Evolutionary conservation across 805 yeast genomes (phyloP).

Genomic region (Saccharomycopsis amapae): DNA sequence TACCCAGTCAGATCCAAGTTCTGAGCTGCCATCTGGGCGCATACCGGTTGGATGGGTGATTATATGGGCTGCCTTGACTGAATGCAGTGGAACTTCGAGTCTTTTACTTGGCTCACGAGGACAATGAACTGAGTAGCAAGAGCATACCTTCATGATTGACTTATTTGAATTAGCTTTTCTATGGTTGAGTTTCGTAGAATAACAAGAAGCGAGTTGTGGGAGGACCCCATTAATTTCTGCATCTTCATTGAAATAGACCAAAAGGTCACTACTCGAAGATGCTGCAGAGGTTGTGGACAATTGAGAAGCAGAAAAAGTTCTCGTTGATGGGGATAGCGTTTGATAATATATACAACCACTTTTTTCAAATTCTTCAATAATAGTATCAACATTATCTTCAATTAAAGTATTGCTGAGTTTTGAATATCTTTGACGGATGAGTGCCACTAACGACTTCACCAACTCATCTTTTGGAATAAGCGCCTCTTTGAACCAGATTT

Average conservation of each 20-base stretch:
- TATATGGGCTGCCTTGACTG: constrained; percentile 32
- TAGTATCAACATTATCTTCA: constrained; percentile 44
- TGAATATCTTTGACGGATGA: constrained; percentile 45
- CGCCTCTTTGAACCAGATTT: constrained; percentile 47
- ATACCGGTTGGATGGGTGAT: constrained; percentile 37
- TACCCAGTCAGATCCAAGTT: constrained; percentile 49
- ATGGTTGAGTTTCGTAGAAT: constrained; percentile 20
- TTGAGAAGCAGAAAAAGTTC: not conserved
- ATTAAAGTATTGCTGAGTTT: constrained; percentile 43
- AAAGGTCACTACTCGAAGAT: not conserved
- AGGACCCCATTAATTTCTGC: constrained; percentile 32
- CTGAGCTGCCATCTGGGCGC: constrained; percentile 29
- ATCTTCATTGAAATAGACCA: constrained; percentile 24
- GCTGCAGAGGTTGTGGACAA: no score
- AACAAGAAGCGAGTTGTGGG: constrained; percentile 31
- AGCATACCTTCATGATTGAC: constrained; percentile 2
- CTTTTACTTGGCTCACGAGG: constrained; percentile 15
- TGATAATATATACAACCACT: constrained; percentile 33
- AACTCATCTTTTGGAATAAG: constrained; percentile 45
- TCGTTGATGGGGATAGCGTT: not conserved
- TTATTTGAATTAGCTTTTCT: constrained; percentile 14
- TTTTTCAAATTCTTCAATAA: constrained; percentile 36
- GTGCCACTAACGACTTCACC: constrained; percentile 42
- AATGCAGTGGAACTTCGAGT: constrained; percentile 9
- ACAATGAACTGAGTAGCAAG: constrained; percentile 19